Evolutionary conservation across 2,329 filamentous ascomycete species (phyloP).

Genomic region (Dactylellina cionopaga): DNA sequence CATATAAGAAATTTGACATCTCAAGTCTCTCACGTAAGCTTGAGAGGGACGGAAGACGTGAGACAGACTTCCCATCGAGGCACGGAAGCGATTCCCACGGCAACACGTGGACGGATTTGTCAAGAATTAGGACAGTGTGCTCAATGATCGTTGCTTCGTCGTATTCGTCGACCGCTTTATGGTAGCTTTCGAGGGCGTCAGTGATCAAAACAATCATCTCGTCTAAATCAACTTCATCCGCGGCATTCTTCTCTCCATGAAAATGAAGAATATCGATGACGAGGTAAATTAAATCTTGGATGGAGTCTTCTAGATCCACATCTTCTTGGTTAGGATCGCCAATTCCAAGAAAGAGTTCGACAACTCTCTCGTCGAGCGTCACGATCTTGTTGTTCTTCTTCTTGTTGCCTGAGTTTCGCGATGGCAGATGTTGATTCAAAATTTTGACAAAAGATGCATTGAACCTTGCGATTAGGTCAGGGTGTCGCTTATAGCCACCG

Average conservation of each 20-base stretch:
- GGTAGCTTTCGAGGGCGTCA: slow-evolving; percentile 83
- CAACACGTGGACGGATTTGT: slow-evolving; percentile 88
- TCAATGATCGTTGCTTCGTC: slow-evolving; percentile 61
- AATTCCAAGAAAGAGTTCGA: slow-evolving; percentile 89
- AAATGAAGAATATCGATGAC: slow-evolving; percentile 97
- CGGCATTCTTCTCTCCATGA: slow-evolving; percentile 93
- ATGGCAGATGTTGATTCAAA: slow-evolving; percentile 85
- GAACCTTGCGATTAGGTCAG: slow-evolving; percentile 76
- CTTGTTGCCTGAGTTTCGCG: slow-evolving; percentile 66
- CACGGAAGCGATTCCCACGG: slow-evolving; percentile 97
- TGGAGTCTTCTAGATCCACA: slow-evolving; percentile 81
- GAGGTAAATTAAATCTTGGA: slow-evolving; percentile 95
- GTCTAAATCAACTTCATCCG: slow-evolving; percentile 97
- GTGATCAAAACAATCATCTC: slow-evolving; percentile 86
- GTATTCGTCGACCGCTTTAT: slow-evolving; percentile 62
- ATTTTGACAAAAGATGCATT: slow-evolving; percentile 80
- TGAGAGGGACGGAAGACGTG: slow-evolving; percentile 85
- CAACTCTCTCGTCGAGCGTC: slow-evolving; percentile 71
- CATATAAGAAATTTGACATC: slow-evolving; percentile 58
- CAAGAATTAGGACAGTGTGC: slow-evolving; percentile 88
- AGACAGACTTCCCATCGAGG: slow-evolving; percentile 80
- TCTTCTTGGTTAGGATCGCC: slow-evolving; percentile 76
- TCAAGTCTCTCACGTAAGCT: slow-evolving; percentile 80
- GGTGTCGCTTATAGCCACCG: slow-evolving; percentile 73
- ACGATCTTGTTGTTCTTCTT: slow-evolving; percentile 65